A percentile compares a stretch with the other conserved stretches of the same genome.
phyloP scores from a whole-genome alignment of 805 yeast genomes.

The Metschnikowia anglica region DNA sequence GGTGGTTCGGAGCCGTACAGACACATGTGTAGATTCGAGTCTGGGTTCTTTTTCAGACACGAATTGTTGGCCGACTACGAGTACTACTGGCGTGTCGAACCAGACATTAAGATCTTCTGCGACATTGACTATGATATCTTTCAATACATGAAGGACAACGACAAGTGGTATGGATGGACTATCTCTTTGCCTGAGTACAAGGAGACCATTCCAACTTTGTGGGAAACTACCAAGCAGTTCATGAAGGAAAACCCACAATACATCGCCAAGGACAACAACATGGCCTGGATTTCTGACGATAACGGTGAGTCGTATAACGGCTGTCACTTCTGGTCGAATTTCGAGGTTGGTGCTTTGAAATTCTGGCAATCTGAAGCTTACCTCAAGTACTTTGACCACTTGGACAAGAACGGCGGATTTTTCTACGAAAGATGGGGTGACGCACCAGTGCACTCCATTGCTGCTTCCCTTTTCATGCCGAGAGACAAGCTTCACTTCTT shows the following conservation, averaged over 20 bases:
- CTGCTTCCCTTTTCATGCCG: constrained; percentile 74
- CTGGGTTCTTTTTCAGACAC: constrained; percentile 86
- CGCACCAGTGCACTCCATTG: constrained; percentile 89
- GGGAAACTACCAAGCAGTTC: constrained; percentile 74
- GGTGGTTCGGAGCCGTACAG: constrained; percentile 77
- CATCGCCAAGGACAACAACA: constrained; percentile 60
- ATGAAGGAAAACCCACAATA: constrained; percentile 57
- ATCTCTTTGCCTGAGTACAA: constrained; percentile 78
- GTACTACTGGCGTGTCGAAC: constrained; percentile 95
- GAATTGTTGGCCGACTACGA: constrained; percentile 72
- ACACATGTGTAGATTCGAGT: constrained; percentile 91
- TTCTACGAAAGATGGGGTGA: constrained; percentile 95
- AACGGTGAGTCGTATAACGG: constrained; percentile 68
- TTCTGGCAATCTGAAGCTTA: constrained; percentile 78
- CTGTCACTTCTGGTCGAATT: constrained; percentile 92
- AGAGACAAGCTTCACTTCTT: constrained; percentile 72
- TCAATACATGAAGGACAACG: constrained; percentile 68
- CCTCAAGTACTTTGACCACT: constrained; percentile 62
- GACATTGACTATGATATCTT: constrained; percentile 88
- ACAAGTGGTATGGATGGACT: constrained; percentile 84
- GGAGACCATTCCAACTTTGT: constrained; percentile 82
- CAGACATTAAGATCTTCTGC: constrained; percentile 76
- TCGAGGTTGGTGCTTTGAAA: constrained; percentile 72
- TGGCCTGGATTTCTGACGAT: constrained; percentile 70
- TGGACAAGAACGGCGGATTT: constrained; percentile 86